These are phyloP conservation scores for Dianthus caryophyllus DNA, from an alignment of 148 eudicot species.

Conservation along the genomic window DNA sequence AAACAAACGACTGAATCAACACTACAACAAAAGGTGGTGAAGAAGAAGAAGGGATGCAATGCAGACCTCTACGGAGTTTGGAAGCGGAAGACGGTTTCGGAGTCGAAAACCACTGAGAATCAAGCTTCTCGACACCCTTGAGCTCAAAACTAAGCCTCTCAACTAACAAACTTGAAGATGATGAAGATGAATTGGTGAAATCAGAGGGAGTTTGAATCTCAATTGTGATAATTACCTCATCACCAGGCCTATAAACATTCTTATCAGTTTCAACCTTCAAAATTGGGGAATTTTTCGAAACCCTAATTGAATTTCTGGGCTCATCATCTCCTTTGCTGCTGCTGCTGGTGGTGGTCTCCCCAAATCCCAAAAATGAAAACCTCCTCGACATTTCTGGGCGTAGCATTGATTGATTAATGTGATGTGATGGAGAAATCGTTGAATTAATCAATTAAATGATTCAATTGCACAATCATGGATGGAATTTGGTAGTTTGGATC, in stretches of 20 bases:
- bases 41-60: neutral
- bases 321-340: constrained; percentile 25
- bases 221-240: constrained; percentile 55
- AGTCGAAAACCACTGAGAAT: constrained; percentile 75
- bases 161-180: constrained; percentile 37
- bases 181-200: constrained; percentile 19
- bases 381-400: constrained; percentile 38
- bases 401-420: too few species aligned
- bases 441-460: too few species aligned
- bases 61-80: constrained; percentile 63
- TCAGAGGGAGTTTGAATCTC: constrained; percentile 43
- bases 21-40: neutral
- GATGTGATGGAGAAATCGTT: too few species aligned
- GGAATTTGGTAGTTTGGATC: too few species aligned
- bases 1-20: too few species aligned
- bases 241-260: constrained; percentile 79
- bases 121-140: constrained; percentile 78
- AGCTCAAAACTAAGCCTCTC: constrained; percentile 67
- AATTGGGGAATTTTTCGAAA: constrained; percentile 24
- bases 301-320: constrained; percentile 18
- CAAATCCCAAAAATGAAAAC: constrained; percentile 64
- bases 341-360: too few species aligned
- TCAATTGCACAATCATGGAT: too few species aligned
- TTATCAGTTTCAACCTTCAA: constrained; percentile 56
- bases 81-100: constrained; percentile 48